Evolutionary conservation across 331 rosid genomes (phyloP).

Genomic region (Ulmus americana): DNA sequence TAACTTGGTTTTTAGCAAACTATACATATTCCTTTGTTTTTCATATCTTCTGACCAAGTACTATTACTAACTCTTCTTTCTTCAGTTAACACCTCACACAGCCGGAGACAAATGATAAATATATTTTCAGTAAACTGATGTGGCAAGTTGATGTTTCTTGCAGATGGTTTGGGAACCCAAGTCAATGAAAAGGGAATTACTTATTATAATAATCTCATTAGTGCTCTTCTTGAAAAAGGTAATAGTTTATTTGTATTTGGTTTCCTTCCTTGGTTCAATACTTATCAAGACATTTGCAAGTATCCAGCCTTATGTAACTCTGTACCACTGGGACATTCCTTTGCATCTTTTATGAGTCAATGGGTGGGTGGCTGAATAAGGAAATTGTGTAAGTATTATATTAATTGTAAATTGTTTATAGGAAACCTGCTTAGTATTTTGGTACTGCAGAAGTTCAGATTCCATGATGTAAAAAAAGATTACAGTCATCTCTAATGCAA

Average conservation of each 20-base stretch:
- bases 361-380: constrained; percentile 82
- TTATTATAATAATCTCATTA: constrained; percentile 64
- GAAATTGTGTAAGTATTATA: constrained; percentile 54
- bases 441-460: too few relatives aligned
- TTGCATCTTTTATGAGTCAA: constrained; percentile 72
- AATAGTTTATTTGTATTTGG: constrained; percentile 18
- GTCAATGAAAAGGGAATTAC: constrained; percentile 69
- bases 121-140: not conserved
- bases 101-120: too few relatives aligned
- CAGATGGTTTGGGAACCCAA: constrained; percentile 87
- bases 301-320: constrained; percentile 69
- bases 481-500: too few relatives aligned
- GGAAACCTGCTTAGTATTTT: too few relatives aligned
- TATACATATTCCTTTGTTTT: too few relatives aligned
- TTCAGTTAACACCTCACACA: too few relatives aligned
- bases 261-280: constrained; percentile 9
- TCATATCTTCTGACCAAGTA: too few relatives aligned
- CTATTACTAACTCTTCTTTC: too few relatives aligned
- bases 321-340: constrained; percentile 98
- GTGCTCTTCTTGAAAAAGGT: constrained; percentile 84
- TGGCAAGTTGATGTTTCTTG: constrained; percentile 17
- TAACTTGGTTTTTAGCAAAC: too few relatives aligned
- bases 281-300: constrained; percentile 43
- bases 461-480: too few relatives aligned
- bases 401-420: not conserved